These are phyloP conservation scores for Aspergillus texensis DNA, from an alignment of 2,329 filamentous ascomycete genomes.

Conservation along the genomic window DNA sequence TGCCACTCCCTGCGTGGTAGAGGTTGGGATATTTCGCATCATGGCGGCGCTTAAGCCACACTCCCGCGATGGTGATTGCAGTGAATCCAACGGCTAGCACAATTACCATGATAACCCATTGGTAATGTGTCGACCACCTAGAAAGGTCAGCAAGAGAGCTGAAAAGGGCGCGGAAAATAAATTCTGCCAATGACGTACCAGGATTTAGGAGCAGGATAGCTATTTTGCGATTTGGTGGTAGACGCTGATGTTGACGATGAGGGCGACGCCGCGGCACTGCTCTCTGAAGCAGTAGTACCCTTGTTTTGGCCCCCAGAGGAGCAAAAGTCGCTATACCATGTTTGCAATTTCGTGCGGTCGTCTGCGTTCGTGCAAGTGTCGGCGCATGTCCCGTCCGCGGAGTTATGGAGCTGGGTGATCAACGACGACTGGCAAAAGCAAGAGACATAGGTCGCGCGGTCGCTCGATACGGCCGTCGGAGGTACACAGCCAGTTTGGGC, in stretches of 20 bases:
- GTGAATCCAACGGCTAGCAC: constrained; percentile 71
- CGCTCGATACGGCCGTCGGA: constrained; percentile 52
- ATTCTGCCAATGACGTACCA: constrained; percentile 27
- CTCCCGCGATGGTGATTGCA: constrained; percentile 67
- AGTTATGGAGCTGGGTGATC: constrained; percentile 61
- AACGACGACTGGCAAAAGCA: constrained; percentile 74
- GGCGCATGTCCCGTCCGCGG: constrained; percentile 64
- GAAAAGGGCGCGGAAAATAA: background rate
- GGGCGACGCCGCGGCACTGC: constrained; percentile 6
- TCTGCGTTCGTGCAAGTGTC: constrained; percentile 55
- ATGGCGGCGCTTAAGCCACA: constrained; percentile 73
- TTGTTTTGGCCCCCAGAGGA: constrained; percentile 46
- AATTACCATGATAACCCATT: constrained; percentile 82
- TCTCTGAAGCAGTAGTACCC: constrained; percentile 24
- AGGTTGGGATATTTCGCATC: constrained; percentile 58
- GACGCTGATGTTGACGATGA: background rate
- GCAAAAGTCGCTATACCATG: constrained; percentile 74
- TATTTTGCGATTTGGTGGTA: constrained; percentile 11
- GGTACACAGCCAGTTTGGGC: constrained; percentile 74
- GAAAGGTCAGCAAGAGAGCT: background rate
- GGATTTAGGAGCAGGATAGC: constrained; percentile 17
- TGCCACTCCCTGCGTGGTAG: constrained; percentile 31
- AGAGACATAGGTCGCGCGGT: constrained; percentile 58
- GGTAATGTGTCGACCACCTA: constrained; percentile 61
- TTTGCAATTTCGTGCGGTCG: constrained; percentile 62